A percentile compares a stretch with the other conserved stretches of the same genome.
Conservation (phyloP, 495 filamentous ascomycete genomes). For the Glutinoglossum americanum region DNA sequence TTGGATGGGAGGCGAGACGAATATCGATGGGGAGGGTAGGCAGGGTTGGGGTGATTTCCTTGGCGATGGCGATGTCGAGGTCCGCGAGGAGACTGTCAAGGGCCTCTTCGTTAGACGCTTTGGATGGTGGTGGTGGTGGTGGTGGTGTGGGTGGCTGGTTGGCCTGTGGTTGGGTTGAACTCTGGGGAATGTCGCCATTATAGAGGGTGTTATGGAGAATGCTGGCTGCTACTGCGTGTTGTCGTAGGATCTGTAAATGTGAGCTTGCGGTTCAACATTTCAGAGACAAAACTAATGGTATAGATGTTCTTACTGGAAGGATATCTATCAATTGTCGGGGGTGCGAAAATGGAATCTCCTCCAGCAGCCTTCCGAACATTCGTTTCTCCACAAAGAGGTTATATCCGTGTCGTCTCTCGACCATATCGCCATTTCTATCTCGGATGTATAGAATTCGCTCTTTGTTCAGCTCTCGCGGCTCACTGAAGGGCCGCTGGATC, state of each 20-base stretch:
- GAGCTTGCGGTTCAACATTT: not conserved
- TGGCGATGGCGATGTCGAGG: slow-evolving; percentile 8
- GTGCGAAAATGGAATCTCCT: slow-evolving; percentile 63
- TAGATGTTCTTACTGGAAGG: slow-evolving; percentile 26
- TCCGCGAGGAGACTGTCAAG: slow-evolving; percentile 2
- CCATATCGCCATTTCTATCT: slow-evolving; percentile 17
- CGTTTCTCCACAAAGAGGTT: slow-evolving; percentile 48
- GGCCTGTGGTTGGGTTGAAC: not conserved
- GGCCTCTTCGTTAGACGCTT: not conserved
- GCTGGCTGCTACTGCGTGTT: slow-evolving; percentile 47
- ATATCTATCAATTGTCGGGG: slow-evolving; percentile 64
- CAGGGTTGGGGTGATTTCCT: not conserved
- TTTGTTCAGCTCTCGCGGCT: slow-evolving; percentile 18
- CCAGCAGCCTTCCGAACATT: slow-evolving; percentile 43
- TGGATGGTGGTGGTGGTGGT: not conserved
- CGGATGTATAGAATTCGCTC: slow-evolving; percentile 12
- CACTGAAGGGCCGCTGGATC: slow-evolving; percentile 13
- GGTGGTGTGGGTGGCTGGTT: not conserved
- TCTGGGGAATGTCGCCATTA: not conserved
- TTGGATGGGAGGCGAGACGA: not conserved
- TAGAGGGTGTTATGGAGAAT: slow-evolving; percentile 23
- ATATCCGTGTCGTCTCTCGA: slow-evolving; percentile 36
- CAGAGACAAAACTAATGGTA: not conserved
- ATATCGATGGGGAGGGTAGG: not conserved
- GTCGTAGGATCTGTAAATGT: slow-evolving; percentile 29